A percentile compares a stretch with the other conserved stretches of the same genome.
Conservation (phyloP, 1,139 yeast species). For the Debaryomyces subglobosus region DNA sequence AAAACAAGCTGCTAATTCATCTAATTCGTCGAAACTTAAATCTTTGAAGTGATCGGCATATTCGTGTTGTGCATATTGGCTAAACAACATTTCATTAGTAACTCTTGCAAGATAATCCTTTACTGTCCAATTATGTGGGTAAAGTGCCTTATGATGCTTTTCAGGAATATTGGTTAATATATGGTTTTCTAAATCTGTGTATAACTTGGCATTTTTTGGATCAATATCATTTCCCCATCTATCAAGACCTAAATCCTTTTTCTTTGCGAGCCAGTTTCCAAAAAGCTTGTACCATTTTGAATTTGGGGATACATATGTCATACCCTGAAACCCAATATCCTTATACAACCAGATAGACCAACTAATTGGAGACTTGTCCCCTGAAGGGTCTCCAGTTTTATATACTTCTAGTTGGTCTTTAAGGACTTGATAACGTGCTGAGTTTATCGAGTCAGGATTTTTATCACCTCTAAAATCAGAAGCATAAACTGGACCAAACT, state of each 20-base stretch:
- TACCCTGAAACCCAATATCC: conserved; percentile 52
- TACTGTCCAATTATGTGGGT: conserved; percentile 40
- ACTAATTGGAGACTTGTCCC: conserved; percentile 42
- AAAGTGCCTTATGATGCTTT: conserved; percentile 31
- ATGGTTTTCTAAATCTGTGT: conserved; percentile 34
- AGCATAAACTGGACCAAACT: conserved; percentile 53
- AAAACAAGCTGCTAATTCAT: conserved; percentile 51
- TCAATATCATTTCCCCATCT: conserved; percentile 51
- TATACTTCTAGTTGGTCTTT: conserved; percentile 47
- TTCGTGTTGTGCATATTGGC: conserved; percentile 44
- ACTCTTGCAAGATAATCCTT: conserved; percentile 39
- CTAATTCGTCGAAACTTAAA: conserved; percentile 43
- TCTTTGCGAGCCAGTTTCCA: conserved; percentile 42
- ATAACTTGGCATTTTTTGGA: conserved; percentile 35
- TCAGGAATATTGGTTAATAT: conserved; percentile 39
- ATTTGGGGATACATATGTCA: conserved; percentile 44
- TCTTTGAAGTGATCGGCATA: conserved; percentile 45
- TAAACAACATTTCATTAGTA: conserved; percentile 41
- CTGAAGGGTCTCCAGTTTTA: conserved; percentile 46
- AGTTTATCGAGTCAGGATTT: conserved; percentile 37
- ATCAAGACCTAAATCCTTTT: conserved; percentile 46
- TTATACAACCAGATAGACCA: conserved; percentile 58
- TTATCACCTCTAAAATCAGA: conserved; percentile 41
- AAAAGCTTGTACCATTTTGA: conserved; percentile 44
- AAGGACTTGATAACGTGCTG: conserved; percentile 40